phyloP scores from a whole-genome alignment of 441 rosid species.

The Flueggea neowawraea region DNA sequence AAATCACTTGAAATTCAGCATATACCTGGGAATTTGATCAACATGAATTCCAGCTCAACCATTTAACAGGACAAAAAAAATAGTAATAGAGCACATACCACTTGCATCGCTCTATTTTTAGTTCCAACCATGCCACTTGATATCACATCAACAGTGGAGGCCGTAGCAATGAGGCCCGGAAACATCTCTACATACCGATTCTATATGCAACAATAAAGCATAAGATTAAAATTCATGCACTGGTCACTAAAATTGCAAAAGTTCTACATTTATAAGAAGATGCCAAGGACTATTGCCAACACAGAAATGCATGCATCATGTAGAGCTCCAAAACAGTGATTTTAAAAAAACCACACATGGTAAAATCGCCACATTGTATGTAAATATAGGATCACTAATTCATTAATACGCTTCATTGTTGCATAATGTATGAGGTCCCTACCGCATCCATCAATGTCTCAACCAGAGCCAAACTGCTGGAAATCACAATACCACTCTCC shows the following conservation, averaged over 20 bases:
- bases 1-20: constrained; percentile 74
- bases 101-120: constrained; percentile 57
- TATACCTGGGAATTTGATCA: constrained; percentile 40
- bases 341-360: too few relatives aligned
- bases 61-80: not conserved
- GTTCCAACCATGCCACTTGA: constrained; percentile 61
- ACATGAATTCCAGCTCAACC: not conserved
- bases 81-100: constrained; percentile 36
- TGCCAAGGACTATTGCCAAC: too few relatives aligned
- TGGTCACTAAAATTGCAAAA: too few relatives aligned
- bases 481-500: constrained; percentile 59
- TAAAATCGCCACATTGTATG: too few relatives aligned
- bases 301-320: too few relatives aligned
- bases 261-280: too few relatives aligned
- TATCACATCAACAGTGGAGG: constrained; percentile 52
- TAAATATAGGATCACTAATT: too few relatives aligned
- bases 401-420: too few relatives aligned
- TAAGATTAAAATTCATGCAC: too few relatives aligned
- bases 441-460: constrained; percentile 87
- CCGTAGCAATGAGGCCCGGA: constrained; percentile 59
- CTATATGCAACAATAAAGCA: constrained; percentile 20
- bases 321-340: too few relatives aligned
- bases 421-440: constrained; percentile 4
- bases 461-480: constrained; percentile 71
- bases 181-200: constrained; percentile 77